Evolutionary conservation across 108 stramenopile species (phyloP), one percentile per base, ranked within the genome.

Genomic region (Bacterosira constricta): DNA sequence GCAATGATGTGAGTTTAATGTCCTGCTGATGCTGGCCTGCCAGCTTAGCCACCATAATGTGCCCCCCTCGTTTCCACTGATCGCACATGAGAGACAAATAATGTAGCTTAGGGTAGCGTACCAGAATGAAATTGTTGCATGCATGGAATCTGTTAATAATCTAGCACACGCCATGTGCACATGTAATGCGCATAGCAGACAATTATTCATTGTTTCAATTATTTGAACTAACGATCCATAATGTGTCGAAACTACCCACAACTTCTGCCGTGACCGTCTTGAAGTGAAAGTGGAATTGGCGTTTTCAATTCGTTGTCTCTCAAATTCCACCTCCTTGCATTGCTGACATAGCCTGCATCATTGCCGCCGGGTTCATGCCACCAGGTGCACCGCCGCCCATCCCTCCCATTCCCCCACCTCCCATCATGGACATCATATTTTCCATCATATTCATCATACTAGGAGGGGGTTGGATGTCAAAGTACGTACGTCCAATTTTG

Each of bases 381-480:
- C 80, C 86, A 31, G 71, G 41, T 29, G 31, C 59, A 44, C 68
- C 79, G 35, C 70, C 76, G 21, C 81, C 85, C 42, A 35, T 42
- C 30, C 45, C 77, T 46, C 77, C 77, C 71, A 65, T 66, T 23
- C 82, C 84, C 7, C 77, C 85, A 13, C 84, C 85, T 27, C 78
- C 78, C 52, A 91, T 91, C 80, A 84, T 85, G 4, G 79, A 70
- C 90, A 94, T 90, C 93, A 94, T 94, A 57, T 88, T 91, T 61
- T 94, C 93, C 86, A 94, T 80, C 88, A 88, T 94, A 63, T 79
- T 87, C 71, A 94, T 75, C 93, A 94, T 94, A 64, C 75, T 86
- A 25, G 93, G 93, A 27, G 93, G 93, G 15, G 93, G 93, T 57
- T 94, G 90, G 73, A 94, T 94, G 61, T 91, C 87, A 64, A 91